A percentile compares a stretch with the other conserved stretches of the same genome.
Evolutionary conservation across 2,329 filamentous ascomycete genomes (phyloP).

Genomic region (Talaromyces rugulosus): DNA sequence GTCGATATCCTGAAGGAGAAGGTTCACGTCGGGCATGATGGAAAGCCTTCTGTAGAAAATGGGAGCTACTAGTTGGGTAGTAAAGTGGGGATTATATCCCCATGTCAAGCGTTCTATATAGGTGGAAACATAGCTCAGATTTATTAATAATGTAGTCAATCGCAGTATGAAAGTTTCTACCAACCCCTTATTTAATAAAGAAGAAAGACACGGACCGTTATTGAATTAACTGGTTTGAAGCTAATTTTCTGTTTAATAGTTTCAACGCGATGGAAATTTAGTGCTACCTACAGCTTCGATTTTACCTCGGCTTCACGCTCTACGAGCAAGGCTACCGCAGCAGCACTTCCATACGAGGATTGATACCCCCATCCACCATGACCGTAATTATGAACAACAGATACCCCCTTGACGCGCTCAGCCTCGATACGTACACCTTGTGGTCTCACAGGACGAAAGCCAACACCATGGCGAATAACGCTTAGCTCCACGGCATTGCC

Average conservation of each 20-base stretch:
- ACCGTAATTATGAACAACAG: constrained; percentile 45
- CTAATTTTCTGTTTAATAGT: too few species aligned
- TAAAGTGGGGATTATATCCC: neutral
- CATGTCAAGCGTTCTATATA: too few species aligned
- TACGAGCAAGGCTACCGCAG: neutral
- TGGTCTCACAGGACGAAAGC: constrained; percentile 69
- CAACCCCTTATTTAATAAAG: neutral
- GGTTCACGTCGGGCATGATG: neutral
- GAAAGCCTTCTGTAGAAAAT: neutral
- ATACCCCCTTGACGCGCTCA: constrained; percentile 60
- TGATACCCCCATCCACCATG: constrained; percentile 60
- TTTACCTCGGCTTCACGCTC: neutral
- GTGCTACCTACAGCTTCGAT: neutral
- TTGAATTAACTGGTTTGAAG: too few species aligned
- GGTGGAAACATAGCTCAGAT: too few species aligned
- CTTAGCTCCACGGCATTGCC: constrained; percentile 62
- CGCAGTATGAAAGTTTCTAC: neutral
- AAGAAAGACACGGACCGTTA: neutral
- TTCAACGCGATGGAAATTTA: neutral
- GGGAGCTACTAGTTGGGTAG: neutral
- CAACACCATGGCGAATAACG: constrained; percentile 77
- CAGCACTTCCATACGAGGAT: constrained; percentile 63
- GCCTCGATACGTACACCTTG: constrained; percentile 73
- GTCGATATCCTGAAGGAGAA: constrained; percentile 7
- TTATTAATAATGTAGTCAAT: neutral